A percentile compares a stretch with the other conserved stretches of the same genome.
phyloP scores from a whole-genome alignment of 176 grass and related monocot genomes.

The Zea mays region DNA sequence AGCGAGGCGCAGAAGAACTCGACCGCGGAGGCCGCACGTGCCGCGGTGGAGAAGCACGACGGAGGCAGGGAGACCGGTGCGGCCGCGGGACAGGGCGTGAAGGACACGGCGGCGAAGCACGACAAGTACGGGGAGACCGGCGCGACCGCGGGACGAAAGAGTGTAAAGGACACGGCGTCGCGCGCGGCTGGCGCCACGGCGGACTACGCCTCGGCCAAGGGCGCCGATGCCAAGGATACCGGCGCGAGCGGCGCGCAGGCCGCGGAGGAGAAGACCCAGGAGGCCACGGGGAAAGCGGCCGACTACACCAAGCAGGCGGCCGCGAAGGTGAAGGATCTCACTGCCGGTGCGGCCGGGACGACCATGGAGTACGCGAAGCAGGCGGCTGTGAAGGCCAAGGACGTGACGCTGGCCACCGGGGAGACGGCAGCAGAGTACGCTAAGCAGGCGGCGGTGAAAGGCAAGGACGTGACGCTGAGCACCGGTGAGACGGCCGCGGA shows the following conservation, averaged over 20 bases:
- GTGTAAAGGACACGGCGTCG: slow-evolving; percentile 19
- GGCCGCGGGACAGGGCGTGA: not conserved
- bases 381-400: slow-evolving; percentile 45
- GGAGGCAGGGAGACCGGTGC: slow-evolving; percentile 33
- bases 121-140: slow-evolving; percentile 34
- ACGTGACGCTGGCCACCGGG: slow-evolving; percentile 39
- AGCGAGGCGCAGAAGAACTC: slow-evolving; percentile 45
- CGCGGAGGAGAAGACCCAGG: slow-evolving; percentile 37
- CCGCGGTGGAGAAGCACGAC: slow-evolving; percentile 43
- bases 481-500: slow-evolving; percentile 42
- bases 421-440: slow-evolving; percentile 46
- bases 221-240: not conserved
- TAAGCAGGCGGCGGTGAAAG: slow-evolving; percentile 52
- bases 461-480: slow-evolving; percentile 47
- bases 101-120: slow-evolving; percentile 30
- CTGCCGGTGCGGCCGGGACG: slow-evolving; percentile 33
- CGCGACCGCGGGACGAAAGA: not conserved
- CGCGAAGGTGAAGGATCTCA: slow-evolving; percentile 45
- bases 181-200: not conserved
- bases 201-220: slow-evolving; percentile 36
- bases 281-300: slow-evolving; percentile 11
- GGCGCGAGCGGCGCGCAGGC: slow-evolving; percentile 22
- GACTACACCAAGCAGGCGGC: slow-evolving; percentile 41
- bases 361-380: slow-evolving; percentile 52
- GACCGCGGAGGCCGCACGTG: slow-evolving; percentile 33